A percentile compares a stretch with the other conserved stretches of the same genome.
These are phyloP conservation scores for Aechmea fasciata DNA, from an alignment of 176 grass and related monocot genomes.

Conservation along the genomic window DNA sequence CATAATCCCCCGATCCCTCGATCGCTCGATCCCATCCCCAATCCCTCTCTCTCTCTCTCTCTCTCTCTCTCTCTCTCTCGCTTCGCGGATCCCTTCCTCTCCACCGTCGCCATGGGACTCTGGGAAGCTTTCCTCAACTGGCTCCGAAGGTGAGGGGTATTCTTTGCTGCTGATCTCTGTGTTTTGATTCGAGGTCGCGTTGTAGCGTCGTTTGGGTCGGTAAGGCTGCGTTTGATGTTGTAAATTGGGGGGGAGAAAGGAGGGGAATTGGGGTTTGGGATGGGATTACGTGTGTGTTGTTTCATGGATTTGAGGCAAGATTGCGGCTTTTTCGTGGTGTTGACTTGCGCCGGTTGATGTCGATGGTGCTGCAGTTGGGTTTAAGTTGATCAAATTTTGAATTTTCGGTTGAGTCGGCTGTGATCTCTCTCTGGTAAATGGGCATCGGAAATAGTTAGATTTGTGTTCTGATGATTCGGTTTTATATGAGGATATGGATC, in stretches of 20 bases:
- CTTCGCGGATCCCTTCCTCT: background rate
- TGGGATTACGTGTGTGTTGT: no score
- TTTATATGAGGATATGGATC: background rate
- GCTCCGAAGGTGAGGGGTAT: conserved; percentile 58
- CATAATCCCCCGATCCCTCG: background rate
- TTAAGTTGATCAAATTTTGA: background rate
- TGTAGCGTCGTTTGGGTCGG: background rate
- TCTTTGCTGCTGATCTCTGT: background rate
- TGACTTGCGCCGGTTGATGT: background rate
- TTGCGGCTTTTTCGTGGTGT: background rate
- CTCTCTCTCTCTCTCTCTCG: background rate
- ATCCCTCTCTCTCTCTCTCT: background rate
- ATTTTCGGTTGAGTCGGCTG: background rate
- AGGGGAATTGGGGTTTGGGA: no score
- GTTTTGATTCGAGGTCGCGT: background rate
- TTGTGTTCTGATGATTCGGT: no score
- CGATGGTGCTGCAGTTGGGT: background rate
- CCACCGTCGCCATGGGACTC: conserved; percentile 48
- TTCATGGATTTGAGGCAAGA: background rate
- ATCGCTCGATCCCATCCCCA: background rate
- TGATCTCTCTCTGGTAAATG: background rate
- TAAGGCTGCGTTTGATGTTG: background rate
- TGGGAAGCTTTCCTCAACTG: conserved; percentile 99
- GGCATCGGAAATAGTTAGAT: background rate
- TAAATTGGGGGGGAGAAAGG: no score